A percentile compares a stretch with the other conserved stretches of the same genome.
Conservation (phyloP, 2,329 filamentous ascomycete genomes). For the Colletotrichum sojae region DNA sequence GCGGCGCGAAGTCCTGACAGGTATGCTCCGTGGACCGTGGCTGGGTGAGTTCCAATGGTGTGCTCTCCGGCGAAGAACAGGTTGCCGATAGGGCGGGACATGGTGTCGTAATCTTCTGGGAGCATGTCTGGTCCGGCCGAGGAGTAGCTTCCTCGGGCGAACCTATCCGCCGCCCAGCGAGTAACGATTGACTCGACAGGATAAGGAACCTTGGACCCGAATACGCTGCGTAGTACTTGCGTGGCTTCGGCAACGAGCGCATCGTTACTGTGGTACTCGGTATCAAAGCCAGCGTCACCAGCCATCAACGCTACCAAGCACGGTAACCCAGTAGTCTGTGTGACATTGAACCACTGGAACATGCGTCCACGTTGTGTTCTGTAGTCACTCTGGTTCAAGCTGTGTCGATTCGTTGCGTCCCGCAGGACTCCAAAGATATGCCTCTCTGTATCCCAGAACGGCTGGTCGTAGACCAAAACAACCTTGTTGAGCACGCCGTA, state of each 20-base stretch:
- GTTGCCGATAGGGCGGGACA: conserved; percentile 88
- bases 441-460: conserved; percentile 91
- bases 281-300: conserved; percentile 91
- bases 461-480: conserved; percentile 86
- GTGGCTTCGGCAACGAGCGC: conserved; percentile 86
- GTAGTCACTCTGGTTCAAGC: conserved; percentile 86
- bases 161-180: conserved; percentile 91
- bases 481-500: conserved; percentile 98
- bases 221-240: conserved; percentile 81
- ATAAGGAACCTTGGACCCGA: conserved; percentile 78
- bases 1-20: conserved; percentile 92
- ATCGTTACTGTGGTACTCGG: conserved; percentile 82
- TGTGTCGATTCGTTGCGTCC: conserved; percentile 77
- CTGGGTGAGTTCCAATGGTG: conserved; percentile 94
- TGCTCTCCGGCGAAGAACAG: conserved; percentile 97
- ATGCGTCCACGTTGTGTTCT: conserved; percentile 86
- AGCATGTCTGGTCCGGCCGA: conserved; percentile 88
- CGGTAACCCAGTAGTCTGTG: conserved; percentile 88
- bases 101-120: conserved; percentile 90
- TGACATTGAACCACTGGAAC: conserved; percentile 98
- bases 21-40: conserved; percentile 97
- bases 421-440: conserved; percentile 96
- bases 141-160: conserved; percentile 95
- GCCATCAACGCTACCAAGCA: conserved; percentile 95
- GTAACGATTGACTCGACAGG: conserved; percentile 92